These are phyloP conservation scores for Musa troglodytarum DNA, from an alignment of 176 grass and related monocot genomes.

Conservation along the genomic window DNA sequence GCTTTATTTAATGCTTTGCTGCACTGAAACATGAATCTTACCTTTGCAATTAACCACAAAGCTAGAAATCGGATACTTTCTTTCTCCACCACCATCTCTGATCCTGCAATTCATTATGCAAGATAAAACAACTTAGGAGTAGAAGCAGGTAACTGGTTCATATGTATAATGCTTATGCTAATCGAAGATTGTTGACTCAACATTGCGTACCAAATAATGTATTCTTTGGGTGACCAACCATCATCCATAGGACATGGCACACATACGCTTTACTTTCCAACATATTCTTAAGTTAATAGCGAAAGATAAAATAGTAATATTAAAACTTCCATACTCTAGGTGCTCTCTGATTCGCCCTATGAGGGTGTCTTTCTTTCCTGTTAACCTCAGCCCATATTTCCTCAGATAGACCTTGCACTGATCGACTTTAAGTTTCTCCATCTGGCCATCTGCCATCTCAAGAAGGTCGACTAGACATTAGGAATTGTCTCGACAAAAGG, in stretches of 20 bases:
- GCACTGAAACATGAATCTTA: constrained; percentile 15
- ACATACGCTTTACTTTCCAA: constrained; percentile 8
- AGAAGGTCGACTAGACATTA: neutral
- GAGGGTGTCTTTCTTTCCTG: constrained; percentile 58
- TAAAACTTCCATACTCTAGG: constrained; percentile 27
- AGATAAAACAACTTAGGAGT: neutral
- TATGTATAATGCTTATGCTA: neutral
- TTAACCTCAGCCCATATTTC: constrained; percentile 47
- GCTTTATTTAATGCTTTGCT: neutral
- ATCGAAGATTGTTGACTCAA: too few relatives aligned
- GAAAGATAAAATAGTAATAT: neutral
- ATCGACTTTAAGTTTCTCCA: constrained; percentile 46
- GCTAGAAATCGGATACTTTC: constrained; percentile 49
- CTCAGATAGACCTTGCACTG: constrained; percentile 66
- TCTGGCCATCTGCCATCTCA: constrained; percentile 35
- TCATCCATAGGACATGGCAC: constrained; percentile 1
- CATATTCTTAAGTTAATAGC: neutral
- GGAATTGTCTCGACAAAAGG: neutral
- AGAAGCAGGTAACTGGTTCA: constrained; percentile 17
- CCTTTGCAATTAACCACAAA: constrained; percentile 69
- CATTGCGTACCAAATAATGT: too few relatives aligned
- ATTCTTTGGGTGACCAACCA: neutral
- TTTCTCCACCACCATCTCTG: constrained; percentile 31
- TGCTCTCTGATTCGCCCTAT: constrained; percentile 47
- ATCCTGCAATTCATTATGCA: constrained; percentile 27